Evolutionary conservation across 805 yeast species (phyloP).

Genomic region (Yamadazyma philogaea): DNA sequence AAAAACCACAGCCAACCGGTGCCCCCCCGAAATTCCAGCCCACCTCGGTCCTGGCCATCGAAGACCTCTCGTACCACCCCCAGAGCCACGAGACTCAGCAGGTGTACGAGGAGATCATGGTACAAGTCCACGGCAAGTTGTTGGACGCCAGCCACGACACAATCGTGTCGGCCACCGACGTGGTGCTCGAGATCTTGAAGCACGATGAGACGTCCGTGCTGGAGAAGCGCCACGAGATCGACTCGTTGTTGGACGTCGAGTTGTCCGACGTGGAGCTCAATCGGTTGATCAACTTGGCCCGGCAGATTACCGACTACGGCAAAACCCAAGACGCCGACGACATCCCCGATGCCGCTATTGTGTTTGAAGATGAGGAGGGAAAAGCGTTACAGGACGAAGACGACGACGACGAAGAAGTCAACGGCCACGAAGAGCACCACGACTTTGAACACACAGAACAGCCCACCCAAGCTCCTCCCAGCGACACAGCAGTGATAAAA

Average conservation of each 20-base stretch:
- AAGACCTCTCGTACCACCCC: constrained; percentile 61
- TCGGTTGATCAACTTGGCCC: constrained; percentile 42
- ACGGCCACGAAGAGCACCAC: too few relatives aligned
- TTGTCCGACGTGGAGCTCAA: constrained; percentile 45
- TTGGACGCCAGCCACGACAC: constrained; percentile 79
- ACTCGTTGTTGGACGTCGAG: constrained; percentile 41
- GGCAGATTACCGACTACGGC: constrained; percentile 50
- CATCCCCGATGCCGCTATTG: constrained; percentile 32
- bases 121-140: constrained; percentile 54
- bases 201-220: constrained; percentile 38
- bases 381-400: constrained; percentile 20
- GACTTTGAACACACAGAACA: not conserved
- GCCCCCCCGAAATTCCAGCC: constrained; percentile 7
- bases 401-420: constrained; percentile 21
- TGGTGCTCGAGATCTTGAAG: constrained; percentile 54
- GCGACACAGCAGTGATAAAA: not conserved
- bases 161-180: constrained; percentile 68
- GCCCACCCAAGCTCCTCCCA: too few relatives aligned
- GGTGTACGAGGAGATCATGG: constrained; percentile 54
- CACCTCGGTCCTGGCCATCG: constrained; percentile 24
- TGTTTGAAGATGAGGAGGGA: constrained; percentile 32
- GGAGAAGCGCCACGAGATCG: constrained; percentile 48
- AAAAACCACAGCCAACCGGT: not conserved
- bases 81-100: constrained; percentile 49
- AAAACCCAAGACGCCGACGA: constrained; percentile 20